Conservation (phyloP, 768 basidiomycete genomes). For the Boletus reticulatus region DNA sequence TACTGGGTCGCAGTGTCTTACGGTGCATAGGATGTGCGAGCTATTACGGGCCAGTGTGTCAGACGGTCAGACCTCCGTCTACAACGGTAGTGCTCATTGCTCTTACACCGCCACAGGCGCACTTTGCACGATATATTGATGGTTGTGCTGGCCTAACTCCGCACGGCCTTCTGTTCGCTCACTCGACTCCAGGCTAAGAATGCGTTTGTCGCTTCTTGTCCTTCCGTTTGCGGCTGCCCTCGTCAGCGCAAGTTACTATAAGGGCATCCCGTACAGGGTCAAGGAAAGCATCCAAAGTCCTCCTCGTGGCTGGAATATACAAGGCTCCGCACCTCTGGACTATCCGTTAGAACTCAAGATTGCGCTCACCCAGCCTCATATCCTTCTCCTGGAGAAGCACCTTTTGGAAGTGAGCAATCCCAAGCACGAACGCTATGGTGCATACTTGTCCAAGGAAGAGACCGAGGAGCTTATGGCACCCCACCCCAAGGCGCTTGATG, state of each 20-base stretch:
- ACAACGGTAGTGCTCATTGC: too few relatives aligned
- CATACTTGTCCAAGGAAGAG: conserved; percentile 62
- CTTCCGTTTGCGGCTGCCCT: conserved; percentile 12
- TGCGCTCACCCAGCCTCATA: conserved; percentile 53
- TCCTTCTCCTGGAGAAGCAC: conserved; percentile 47
- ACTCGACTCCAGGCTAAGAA: background rate
- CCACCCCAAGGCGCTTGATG: conserved; percentile 45
- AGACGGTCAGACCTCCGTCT: too few relatives aligned
- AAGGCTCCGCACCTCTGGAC: conserved; percentile 41
- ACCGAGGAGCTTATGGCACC: conserved; percentile 63
- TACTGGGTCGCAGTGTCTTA: too few relatives aligned
- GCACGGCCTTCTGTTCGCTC: too few relatives aligned
- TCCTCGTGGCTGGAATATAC: conserved; percentile 50
- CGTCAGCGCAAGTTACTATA: conserved; percentile 7
- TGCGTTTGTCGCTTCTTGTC: conserved; percentile 11
- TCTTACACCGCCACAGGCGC: too few relatives aligned
- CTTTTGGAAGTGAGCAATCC: conserved; percentile 61
- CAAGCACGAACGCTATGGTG: conserved; percentile 50
- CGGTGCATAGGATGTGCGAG: too few relatives aligned
- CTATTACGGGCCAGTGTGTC: too few relatives aligned
- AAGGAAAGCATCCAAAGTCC: conserved; percentile 45
- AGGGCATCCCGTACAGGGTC: conserved; percentile 29
- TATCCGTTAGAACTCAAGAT: conserved; percentile 54
- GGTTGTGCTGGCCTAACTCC: too few relatives aligned
- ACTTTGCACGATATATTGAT: too few relatives aligned